Evolutionary conservation across 2,329 filamentous ascomycete species (phyloP).

Genomic region (Penicillium occitanis): DNA sequence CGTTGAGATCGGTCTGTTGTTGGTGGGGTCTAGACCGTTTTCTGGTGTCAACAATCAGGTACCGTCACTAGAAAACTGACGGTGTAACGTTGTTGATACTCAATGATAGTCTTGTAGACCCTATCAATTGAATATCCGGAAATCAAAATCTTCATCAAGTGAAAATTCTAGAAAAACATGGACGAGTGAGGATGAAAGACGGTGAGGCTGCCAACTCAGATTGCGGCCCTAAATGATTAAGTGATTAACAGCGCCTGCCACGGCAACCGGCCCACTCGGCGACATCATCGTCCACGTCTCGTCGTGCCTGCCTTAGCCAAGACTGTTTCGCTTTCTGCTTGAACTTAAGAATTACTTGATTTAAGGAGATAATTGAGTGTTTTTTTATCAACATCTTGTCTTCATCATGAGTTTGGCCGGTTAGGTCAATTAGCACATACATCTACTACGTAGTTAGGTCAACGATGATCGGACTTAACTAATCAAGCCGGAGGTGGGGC

Average conservation of each 20-base stretch:
- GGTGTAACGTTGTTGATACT: not conserved
- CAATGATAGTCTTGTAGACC: not conserved
- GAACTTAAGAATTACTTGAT: not conserved
- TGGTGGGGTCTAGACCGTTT: constrained; percentile 1
- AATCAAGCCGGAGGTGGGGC: not conserved
- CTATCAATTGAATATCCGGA: not conserved
- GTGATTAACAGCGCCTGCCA: constrained; percentile 1
- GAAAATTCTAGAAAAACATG: not conserved
- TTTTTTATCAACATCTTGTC: not conserved
- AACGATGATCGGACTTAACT: not conserved
- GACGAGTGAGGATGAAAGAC: constrained; percentile 6
- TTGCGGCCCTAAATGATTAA: not conserved
- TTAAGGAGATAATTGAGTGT: not conserved
- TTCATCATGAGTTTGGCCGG: not conserved
- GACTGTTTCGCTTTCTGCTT: not conserved
- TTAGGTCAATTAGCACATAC: not conserved
- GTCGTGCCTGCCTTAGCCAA: not conserved
- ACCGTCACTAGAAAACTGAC: not conserved
- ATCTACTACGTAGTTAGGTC: not conserved
- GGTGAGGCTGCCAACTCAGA: constrained; percentile 12
- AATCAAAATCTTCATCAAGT: not conserved
- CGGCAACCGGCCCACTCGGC: constrained; percentile 19
- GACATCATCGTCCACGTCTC: not conserved
- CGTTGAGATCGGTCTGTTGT: constrained; percentile 3
- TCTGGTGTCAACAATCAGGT: constrained; percentile 11